phyloP scores from a whole-genome alignment of 352 stramenopile genomes.

The Phytophthora sojae region DNA sequence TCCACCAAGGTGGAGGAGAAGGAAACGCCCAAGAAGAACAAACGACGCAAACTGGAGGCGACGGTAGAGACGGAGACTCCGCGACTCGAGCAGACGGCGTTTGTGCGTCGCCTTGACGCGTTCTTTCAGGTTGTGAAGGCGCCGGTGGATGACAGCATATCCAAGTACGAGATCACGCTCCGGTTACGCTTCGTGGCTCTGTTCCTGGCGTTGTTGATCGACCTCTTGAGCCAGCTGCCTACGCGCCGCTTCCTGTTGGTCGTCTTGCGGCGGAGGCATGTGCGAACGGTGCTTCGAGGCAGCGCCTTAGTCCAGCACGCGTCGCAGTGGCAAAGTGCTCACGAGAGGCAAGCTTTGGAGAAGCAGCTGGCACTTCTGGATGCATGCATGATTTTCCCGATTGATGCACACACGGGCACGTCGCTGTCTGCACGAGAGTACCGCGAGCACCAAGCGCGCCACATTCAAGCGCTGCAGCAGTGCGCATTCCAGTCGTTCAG shows the following conservation, averaged over 20 bases:
- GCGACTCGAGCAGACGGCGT: constrained; percentile 36
- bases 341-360: constrained; percentile 53
- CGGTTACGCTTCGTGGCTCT: constrained; percentile 60
- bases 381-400: constrained; percentile 73
- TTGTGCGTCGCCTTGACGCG: constrained; percentile 50
- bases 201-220: constrained; percentile 82
- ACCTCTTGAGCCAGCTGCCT: constrained; percentile 89
- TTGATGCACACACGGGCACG: constrained; percentile 86
- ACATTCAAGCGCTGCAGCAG: constrained; percentile 83
- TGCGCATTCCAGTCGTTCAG: constrained; percentile 54
- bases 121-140: constrained; percentile 52
- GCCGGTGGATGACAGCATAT: constrained; percentile 34
- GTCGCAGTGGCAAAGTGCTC: constrained; percentile 42
- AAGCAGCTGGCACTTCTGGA: constrained; percentile 77
- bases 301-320: constrained; percentile 53
- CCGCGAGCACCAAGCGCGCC: constrained; percentile 50
- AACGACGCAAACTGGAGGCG: constrained; percentile 46
- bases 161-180: constrained; percentile 26
- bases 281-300: constrained; percentile 50
- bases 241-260: constrained; percentile 88
- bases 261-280: constrained; percentile 71
- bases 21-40: constrained; percentile 34
- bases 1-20: constrained; percentile 18
- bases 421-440: constrained; percentile 63
- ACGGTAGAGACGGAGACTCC: constrained; percentile 7